Base-by-base conservation (phyloP, 495 filamentous ascomycete species). In the Penicillium flavigenum region DNA sequence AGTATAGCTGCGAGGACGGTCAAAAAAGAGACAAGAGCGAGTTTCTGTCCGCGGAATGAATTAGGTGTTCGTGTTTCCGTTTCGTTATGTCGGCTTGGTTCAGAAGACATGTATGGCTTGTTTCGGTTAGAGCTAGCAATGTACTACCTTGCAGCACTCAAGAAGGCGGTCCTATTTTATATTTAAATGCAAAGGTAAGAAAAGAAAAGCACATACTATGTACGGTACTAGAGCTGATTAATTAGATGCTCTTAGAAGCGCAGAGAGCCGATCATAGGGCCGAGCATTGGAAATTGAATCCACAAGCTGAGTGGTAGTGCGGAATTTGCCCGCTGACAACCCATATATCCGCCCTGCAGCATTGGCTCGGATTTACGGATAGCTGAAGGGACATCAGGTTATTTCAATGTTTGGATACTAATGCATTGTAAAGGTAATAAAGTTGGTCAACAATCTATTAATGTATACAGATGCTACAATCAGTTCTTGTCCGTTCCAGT, bases 101-200 rank as follows among this genome's bases (percentile, higher is more conserved):
- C 63, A 20, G 63, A 66, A 62, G 63, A 62, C 66, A 68, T 68
- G 48, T 64, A 69, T 55, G n/a, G 44, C 22, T 20, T 26, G 38
- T 12, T 36, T 34, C 26, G 26, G 16, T 16, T 27, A 4, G 36
- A 16, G 19, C 17, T 24, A 11, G 34, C 19, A 17, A 36, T 51
- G 32, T 26, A n/a, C 20, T 19, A 11, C 17, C 20, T 24, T 1
- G 4, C 8, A 47, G 17, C 47, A 12, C 9, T 22, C 16, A 48
- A 19, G 8, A 12, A 51, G 27, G 16, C 2, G 4, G 14, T 9
- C n/a, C 0, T 39, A 9, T 39, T 14, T 38, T 39, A 39, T 17
- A 17, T 9, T 17, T 3, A 31, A 53, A 20, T 42, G 27, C 22
- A 24, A 9, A 4, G 3, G 8, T 3, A 41, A 14, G 4, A 12